A percentile compares a stretch with the other conserved stretches of the same genome.
phyloP scores from a whole-genome alignment of 2,329 filamentous ascomycete species.

The Dryadomyces quercus-mongolicae region DNA sequence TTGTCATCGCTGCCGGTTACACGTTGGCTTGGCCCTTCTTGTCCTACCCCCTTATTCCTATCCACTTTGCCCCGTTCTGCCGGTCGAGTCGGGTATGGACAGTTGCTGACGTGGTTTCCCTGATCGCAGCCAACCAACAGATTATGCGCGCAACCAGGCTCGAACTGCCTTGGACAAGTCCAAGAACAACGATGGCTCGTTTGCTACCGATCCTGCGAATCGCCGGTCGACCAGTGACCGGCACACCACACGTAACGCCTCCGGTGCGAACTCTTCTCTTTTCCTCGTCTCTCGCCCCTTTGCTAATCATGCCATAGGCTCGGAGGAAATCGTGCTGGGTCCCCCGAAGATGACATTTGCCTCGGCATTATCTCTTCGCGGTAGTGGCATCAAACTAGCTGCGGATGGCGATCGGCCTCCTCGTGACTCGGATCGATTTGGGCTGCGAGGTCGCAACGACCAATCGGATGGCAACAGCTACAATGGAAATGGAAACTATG shows the following conservation, averaged over 20 bases:
- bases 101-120: conserved; percentile 2
- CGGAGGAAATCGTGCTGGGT: conserved; percentile 75
- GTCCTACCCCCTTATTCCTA: neutral
- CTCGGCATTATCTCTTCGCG: conserved; percentile 53
- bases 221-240: conserved; percentile 40
- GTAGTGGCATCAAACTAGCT: conserved; percentile 24
- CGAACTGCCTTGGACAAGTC: conserved; percentile 31
- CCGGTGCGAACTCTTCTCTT: conserved; percentile 32
- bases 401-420: conserved; percentile 40
- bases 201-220: conserved; percentile 36
- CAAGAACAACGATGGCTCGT: conserved; percentile 29
- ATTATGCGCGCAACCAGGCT: conserved; percentile 20
- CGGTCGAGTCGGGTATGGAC: neutral
- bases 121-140: conserved; percentile 4
- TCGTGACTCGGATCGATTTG: conserved; percentile 47
- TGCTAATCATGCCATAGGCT: conserved; percentile 28
- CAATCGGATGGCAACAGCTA: conserved; percentile 25
- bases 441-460: conserved; percentile 35
- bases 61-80: neutral
- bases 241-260: conserved; percentile 41
- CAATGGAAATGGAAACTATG: conserved; percentile 25
- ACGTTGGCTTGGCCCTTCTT: conserved; percentile 2
- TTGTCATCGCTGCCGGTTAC: neutral
- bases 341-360: conserved; percentile 75
- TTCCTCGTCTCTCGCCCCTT: neutral